Base-by-base conservation (phyloP, 2,329 filamentous ascomycete species). In the Xylariaceae sp. region DNA sequence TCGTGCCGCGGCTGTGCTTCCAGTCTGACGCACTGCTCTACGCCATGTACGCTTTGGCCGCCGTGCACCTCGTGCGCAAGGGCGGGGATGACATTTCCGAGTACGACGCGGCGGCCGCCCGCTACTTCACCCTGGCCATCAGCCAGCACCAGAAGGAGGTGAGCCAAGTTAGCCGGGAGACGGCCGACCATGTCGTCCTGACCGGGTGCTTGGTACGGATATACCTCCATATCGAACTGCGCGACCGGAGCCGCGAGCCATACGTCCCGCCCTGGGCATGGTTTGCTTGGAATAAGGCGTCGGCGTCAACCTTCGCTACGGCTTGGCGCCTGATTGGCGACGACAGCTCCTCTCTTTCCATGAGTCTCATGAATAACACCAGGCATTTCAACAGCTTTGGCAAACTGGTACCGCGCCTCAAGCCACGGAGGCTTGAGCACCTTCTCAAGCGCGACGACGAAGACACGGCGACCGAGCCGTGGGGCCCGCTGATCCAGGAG, bases 61-160 rank as follows among this genome's bases (percentile, higher is more conserved):
- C 44, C 10, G 22, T 45, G n/a, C 36, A 46, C 25, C 21, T 45
- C 5, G 31, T 25, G n/a, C 34, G 33, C 26, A 35, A 25, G 15
- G 32, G 32, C 9, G 40, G 34, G 16, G 12, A 39, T 9, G 23
- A 28, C 17, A 28, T 31, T 19, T 38, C 37, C 11, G 10, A 15
- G 5, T 21, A 18, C 6, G 7, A 19, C 16, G 29, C 26, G 9
- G 39, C 19, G n/a, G 42, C 42, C 8, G 36, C 16, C 30, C 35
- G 23, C 10, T 46, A 45, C 33, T 42, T 38, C 14, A 31, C 44
- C 12, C 43, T 46, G 44, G 42, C 44, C 11, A 31, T 45, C 17
- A 39, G 42, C 24, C 42, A 46, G 28, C 44, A 46, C 19, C 39
- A 37, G 14, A 40, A 31, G 19, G 42, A 46, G 3, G 14, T 45